Conservation (phyloP, 2,329 filamentous ascomycete species). For the Davidsoniella eucalypti region DNA sequence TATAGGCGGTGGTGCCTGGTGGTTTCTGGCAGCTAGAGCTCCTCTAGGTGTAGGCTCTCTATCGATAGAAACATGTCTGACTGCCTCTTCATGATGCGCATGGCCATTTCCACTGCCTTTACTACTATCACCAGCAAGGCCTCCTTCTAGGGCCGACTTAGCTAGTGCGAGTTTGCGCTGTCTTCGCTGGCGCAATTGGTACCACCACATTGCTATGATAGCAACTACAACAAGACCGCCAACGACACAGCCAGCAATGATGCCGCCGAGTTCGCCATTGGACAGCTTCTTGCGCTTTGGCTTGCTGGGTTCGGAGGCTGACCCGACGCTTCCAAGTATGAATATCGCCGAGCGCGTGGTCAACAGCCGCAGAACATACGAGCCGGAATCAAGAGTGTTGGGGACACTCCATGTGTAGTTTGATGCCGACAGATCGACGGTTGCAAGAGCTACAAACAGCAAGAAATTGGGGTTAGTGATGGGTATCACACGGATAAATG, state of each 20-base stretch:
- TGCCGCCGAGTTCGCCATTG: slow-evolving; percentile 2
- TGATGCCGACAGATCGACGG: neutral
- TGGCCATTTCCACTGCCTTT: neutral
- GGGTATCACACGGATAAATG: neutral
- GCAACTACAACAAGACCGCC: neutral
- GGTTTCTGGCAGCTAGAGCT: too few species aligned
- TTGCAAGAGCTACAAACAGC: neutral
- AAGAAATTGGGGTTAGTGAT: neutral
- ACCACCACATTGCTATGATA: slow-evolving; percentile 1
- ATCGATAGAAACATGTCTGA: too few species aligned
- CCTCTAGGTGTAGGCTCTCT: neutral
- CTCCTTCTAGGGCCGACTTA: too few species aligned
- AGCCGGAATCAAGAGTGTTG: slow-evolving; percentile 3
- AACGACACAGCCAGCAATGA: slow-evolving; percentile 8
- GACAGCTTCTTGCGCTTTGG: neutral
- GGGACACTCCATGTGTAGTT: slow-evolving; percentile 12
- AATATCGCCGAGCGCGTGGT: slow-evolving; percentile 8
- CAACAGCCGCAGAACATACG: slow-evolving; percentile 9
- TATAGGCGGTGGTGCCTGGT: too few species aligned
- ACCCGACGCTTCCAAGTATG: slow-evolving; percentile 8
- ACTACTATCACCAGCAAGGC: neutral
- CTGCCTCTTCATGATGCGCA: too few species aligned
- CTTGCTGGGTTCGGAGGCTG: neutral
- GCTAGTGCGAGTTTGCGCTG: neutral
- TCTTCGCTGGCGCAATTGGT: neutral